Conservation (phyloP, 1,284 basidiomycete species). For the Apiotrichum mycotoxinovorans region DNA sequence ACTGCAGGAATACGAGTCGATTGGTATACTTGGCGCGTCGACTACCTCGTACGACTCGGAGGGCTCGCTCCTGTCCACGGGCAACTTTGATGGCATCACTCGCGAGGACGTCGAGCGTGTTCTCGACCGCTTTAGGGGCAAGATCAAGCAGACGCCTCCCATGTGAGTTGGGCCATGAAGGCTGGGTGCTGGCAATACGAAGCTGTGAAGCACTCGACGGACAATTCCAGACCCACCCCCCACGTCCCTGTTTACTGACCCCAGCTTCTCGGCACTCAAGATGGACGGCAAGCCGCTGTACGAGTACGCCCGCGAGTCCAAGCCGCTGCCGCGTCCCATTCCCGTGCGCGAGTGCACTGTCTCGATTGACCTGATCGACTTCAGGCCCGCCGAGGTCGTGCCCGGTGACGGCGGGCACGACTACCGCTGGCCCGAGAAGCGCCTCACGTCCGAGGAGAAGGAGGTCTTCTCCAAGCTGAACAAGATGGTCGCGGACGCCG, state of each 20-base stretch:
- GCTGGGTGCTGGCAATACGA: too few species aligned
- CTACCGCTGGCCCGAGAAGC: conserved; percentile 69
- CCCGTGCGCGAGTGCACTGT: conserved; percentile 81
- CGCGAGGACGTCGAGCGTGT: conserved; percentile 67
- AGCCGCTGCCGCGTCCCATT: conserved; percentile 87
- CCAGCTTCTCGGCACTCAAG: conserved; percentile 92
- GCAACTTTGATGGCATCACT: conserved; percentile 81
- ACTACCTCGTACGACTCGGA: conserved; percentile 94
- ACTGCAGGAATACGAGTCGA: conserved; percentile 85
- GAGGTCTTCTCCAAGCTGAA: conserved; percentile 63
- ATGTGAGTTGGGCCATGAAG: conserved; percentile 74
- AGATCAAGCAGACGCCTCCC: conserved; percentile 84
- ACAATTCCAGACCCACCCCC: too few species aligned
- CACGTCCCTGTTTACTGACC: too few species aligned
- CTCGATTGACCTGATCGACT: conserved; percentile 60
- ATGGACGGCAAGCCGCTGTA: conserved; percentile 97
- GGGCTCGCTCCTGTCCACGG: conserved; percentile 68
- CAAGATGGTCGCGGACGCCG: conserved; percentile 46
- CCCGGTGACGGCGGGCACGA: conserved; percentile 52
- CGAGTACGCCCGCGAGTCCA: conserved; percentile 88
- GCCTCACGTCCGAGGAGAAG: conserved; percentile 66
- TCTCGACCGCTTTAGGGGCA: conserved; percentile 75
- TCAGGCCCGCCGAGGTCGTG: conserved; percentile 43
- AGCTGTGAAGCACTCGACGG: too few species aligned
- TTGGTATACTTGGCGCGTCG: conserved; percentile 85